phyloP scores from a whole-genome alignment of 805 yeast genomes.

The Saccharomycopsis fodiens region DNA sequence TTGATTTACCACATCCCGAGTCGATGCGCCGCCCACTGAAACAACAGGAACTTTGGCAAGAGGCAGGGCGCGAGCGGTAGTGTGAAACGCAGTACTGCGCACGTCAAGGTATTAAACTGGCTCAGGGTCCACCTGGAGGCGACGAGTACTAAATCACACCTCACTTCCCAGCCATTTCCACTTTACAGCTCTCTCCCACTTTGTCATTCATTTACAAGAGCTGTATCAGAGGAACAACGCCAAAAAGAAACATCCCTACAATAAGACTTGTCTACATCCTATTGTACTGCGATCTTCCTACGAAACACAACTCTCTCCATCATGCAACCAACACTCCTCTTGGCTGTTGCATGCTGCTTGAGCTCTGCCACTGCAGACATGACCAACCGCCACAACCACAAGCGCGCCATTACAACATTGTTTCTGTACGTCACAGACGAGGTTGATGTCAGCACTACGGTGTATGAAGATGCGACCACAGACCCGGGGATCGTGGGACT shows the following conservation, averaged over 20 bases:
- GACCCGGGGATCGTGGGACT: background rate
- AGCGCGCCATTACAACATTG: background rate
- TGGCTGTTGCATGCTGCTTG: background rate
- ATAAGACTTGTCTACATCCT: no score
- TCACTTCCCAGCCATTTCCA: background rate
- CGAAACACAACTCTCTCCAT: no score
- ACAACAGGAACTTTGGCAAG: no score
- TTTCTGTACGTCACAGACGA: background rate
- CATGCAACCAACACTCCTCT: background rate
- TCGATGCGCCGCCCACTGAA: no score
- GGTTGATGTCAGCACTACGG: conserved; percentile 1
- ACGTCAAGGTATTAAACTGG: no score
- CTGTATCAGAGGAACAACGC: no score
- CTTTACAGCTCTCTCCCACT: background rate
- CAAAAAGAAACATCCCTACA: no score
- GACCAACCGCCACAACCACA: background rate
- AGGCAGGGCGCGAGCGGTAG: no score
- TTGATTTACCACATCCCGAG: no score
- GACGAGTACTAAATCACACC: background rate
- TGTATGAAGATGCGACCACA: background rate
- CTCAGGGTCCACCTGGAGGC: no score
- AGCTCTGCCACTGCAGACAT: background rate
- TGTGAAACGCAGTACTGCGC: no score
- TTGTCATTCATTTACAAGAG: background rate
- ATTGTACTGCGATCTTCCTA: no score